Conservation (phyloP, 2,329 filamentous ascomycete genomes). For the Microcyclospora tardicrescens region DNA sequence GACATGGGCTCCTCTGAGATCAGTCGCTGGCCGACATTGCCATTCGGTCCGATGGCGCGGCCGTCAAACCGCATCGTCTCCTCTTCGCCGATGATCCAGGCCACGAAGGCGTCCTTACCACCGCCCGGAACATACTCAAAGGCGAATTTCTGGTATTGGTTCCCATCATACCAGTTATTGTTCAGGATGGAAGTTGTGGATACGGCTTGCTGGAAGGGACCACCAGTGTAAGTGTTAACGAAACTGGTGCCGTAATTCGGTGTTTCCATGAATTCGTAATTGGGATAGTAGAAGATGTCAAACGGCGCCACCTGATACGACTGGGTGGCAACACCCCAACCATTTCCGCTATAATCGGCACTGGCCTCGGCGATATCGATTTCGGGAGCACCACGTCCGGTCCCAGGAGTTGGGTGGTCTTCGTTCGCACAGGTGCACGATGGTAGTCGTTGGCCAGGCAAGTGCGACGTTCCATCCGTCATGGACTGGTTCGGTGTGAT, state of each 20-base stretch:
- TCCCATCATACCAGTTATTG: constrained; percentile 42
- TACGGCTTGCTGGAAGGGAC: constrained; percentile 43
- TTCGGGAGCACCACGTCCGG: constrained; percentile 35
- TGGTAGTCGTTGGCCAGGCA: constrained; percentile 34
- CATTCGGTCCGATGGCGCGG: constrained; percentile 40
- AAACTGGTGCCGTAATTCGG: constrained; percentile 35
- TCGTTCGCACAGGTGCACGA: constrained; percentile 33
- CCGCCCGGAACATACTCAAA: constrained; percentile 43
- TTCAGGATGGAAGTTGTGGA: constrained; percentile 43
- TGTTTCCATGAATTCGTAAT: constrained; percentile 40
- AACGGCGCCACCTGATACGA: constrained; percentile 39
- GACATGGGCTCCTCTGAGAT: constrained; percentile 43
- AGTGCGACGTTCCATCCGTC: constrained; percentile 28
- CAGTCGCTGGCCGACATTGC: constrained; percentile 37
- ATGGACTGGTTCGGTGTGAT: constrained; percentile 38
- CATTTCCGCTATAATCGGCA: constrained; percentile 27
- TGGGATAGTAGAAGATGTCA: constrained; percentile 38
- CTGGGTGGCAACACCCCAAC: constrained; percentile 35
- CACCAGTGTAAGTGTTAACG: constrained; percentile 41
- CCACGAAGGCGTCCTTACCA: constrained; percentile 32
- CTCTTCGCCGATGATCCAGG: constrained; percentile 41
- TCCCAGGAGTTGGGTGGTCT: constrained; percentile 36
- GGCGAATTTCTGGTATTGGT: constrained; percentile 41
- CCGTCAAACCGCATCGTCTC: constrained; percentile 41
- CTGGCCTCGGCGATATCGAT: constrained; percentile 38